Base-by-base conservation (phyloP, 805 yeast species). In the Nakazawaea molendinolei region DNA sequence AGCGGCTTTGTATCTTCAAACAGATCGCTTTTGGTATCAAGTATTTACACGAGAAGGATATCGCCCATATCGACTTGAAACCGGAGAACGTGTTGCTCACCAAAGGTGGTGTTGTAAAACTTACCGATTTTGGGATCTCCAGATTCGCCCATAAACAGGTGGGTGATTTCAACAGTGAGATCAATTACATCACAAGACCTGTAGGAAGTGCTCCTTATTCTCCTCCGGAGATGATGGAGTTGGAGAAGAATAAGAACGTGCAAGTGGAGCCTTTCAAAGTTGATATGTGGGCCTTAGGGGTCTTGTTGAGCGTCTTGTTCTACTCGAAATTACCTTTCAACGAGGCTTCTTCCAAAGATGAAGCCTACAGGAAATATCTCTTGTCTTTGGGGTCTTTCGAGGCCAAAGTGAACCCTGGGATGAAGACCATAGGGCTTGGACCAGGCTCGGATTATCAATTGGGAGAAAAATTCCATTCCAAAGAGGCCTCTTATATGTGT, bases 141-240 rank as follows among this genome's bases (percentile, higher is more conserved):
- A 79, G 72, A 35, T 72, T 71, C 51, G 83, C 79, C 13, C 79
- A 76, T 52, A 69, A 58, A 34, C 62, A 54, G 15, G 72, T 71
- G 1, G 69, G 71, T 1, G 73, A 81, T 53, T 58, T 69, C 15
- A 45, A 53, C 0, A 64, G 74, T 17, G 61, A 63, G 3, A 43
- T 70, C 9, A 57, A 56, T 33, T 26, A 38, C 13, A 35, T 42
- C 17, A 60, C 68, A 28, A 61, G 74, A 2, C 69, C 71, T 52
- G 80, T 81, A 28, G 92, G 94, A 2, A 80, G 89, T 1, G 86
- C 92, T 3, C 92, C 92, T 1, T 83, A 80, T 54, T 74, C 80
- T 9, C 76, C 90, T 4, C 92, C 94, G 2, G 92, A 83, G 55
- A 84, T 81, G 12, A 69, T 76, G 71, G 52, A 59, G 19, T 60